Evolutionary conservation across 2,329 filamentous ascomycete species (phyloP), one percentile per base, ranked within the genome.

Genomic region (Apiospora phragmitis): DNA sequence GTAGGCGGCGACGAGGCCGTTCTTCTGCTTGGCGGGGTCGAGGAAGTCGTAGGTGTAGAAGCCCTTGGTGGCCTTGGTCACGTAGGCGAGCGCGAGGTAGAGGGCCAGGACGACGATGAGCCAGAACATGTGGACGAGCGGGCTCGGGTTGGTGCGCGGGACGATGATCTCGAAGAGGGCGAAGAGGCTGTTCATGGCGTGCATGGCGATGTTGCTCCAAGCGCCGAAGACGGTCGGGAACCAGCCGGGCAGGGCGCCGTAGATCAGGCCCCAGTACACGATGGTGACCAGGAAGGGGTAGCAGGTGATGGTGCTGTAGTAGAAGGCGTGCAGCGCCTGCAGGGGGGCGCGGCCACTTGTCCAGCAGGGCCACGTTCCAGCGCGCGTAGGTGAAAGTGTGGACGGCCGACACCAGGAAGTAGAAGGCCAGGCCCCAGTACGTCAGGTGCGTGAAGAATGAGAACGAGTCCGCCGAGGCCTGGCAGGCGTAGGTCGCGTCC

Each of bases 371-470:
- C 3, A 79, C 78, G 62, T 87, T 86, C 38, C 82, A 82, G 55
- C 83, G 81, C 16, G 88, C 87, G 82, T 95, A 96, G 66, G 85
- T 86, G 68, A 89, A 82, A 7, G 92, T 94, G 83, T 97, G 93
- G 24, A 89, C 73, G 24, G 91, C 85, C 1, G 92, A 86, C 76
- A 91, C 83, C 70, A 90, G 85, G 79, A 92, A 91, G 85, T 97
- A 97, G 83, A 95, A 95, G 32, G 88, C 90, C 45, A 95, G 82
- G 1, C 93, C 93, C 93, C 93, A 96, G 85, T 92, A 96, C 12
- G 92, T 93, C 71, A 96, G 84, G 77, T 91, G 85, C 38, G 94
- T 97, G 84, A 97, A 97, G 85, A 90, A 97, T 76, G 91, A 93
- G 84, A 97, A 96, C 65, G 86, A 87, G 65, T 84, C 81, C 68